Conservation (phyloP, 2,329 filamentous ascomycete species). For the Arthrinium puccinioides region DNA sequence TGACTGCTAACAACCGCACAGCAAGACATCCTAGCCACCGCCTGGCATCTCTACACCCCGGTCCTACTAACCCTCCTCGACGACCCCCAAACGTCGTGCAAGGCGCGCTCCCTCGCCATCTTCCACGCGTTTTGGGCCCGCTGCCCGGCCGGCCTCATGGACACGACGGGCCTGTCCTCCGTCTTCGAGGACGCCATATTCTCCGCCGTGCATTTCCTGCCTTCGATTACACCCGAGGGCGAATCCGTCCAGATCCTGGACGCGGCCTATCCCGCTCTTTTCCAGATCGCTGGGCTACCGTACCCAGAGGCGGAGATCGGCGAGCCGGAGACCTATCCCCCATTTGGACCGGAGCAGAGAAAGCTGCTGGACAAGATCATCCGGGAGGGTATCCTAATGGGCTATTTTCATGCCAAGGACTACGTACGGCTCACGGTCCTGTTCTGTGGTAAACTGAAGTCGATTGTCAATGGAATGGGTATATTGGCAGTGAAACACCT, state of each 20-base stretch:
- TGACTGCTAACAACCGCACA: conserved; percentile 14
- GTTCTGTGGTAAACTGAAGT: conserved; percentile 42
- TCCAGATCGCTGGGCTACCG: conserved; percentile 43
- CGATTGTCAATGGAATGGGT: conserved; percentile 48
- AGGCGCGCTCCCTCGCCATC: conserved; percentile 47
- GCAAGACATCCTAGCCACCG: conserved; percentile 35
- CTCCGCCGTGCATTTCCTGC: conserved; percentile 69
- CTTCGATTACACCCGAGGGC: conserved; percentile 65
- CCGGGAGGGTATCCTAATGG: conserved; percentile 47
- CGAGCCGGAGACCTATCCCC: conserved; percentile 3
- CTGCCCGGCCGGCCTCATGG: conserved; percentile 46
- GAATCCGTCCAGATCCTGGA: conserved; percentile 60
- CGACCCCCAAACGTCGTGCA: conserved; percentile 46
- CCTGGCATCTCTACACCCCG: conserved; percentile 65
- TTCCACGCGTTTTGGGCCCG: conserved; percentile 47
- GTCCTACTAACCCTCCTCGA: conserved; percentile 64
- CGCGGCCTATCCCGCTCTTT: conserved; percentile 59
- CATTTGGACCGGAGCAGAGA: conserved; percentile 10
- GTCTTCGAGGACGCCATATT: conserved; percentile 64
- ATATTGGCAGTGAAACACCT: conserved; percentile 61
- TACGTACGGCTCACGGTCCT: conserved; percentile 49
- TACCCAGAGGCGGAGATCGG: conserved; percentile 7
- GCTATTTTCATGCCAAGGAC: conserved; percentile 50
- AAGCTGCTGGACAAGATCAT: conserved; percentile 46
- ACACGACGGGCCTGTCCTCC: conserved; percentile 54